Evolutionary conservation across 2,329 filamentous ascomycete genomes (phyloP), one percentile per base, ranked within the genome.

Genomic region (Mycosphaerella sp.): DNA sequence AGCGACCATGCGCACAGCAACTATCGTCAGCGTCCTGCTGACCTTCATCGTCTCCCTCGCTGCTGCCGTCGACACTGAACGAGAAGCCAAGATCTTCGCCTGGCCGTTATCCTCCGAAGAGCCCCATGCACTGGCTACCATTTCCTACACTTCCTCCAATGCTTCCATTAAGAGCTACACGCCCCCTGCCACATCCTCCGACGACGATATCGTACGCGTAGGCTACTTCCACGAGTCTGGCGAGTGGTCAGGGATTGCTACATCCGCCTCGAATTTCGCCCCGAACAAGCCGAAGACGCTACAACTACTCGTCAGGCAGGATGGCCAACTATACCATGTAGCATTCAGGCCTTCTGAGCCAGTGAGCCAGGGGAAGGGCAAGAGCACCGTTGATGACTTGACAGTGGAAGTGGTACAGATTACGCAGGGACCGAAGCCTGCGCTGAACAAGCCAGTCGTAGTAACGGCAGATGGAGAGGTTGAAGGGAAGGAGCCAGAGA

Each of bases 381-480:
- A 30, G n/a, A 50, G 39, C 41, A 32, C 54, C 36, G 68, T 66
- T 21, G 65, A 71, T 28, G 68, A 69, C 14, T 56, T 75, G n/a
- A 66, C 66, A 13, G 68, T 75, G 10, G 70, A 72, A 52, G 65
- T 76, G 8, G 64, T 71, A 44, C 66, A 62, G 59, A 67, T 67
- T 42, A 60, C 55, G 41, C 57, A 57, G 16, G 74, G 73, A 1
- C 70, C 72, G 0, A 66, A 68, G 55, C 71, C 73, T 8, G 62
- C 67, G 4, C 57, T 77, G 61, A 76, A 80, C 53, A 79, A 75
- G 41, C 78, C 79, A 0, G 74, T 79, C 44, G 68, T 78, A 47
- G 69, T 79, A 56, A 80, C 79, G 59, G 75, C 77, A 25, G 72
- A 75, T 42, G 81, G 81, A 0, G 73, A 71, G 56, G 71, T 82